Evolutionary conservation across 1,139 yeast species (phyloP).

Genomic region (Hyphopichia pseudoburtonii): DNA sequence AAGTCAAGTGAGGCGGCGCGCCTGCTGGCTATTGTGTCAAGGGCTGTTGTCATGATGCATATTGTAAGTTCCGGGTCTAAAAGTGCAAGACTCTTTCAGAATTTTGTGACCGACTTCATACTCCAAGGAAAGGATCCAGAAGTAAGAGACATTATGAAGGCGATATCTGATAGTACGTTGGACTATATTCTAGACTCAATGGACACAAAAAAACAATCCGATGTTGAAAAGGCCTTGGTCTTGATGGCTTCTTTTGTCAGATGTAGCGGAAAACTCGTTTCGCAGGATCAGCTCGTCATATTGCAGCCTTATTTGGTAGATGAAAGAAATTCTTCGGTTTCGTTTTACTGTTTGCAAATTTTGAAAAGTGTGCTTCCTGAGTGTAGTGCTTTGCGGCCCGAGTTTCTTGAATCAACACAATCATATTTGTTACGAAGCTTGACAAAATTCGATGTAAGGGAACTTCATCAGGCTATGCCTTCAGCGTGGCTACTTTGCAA

Average conservation of each 20-base stretch:
- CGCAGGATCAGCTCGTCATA: conserved; percentile 63
- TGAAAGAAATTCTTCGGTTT: conserved; percentile 32
- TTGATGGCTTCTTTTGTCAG: conserved; percentile 55
- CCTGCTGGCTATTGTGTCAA: conserved; percentile 1
- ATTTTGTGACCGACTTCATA: conserved; percentile 42
- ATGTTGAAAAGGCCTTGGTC: conserved; percentile 38
- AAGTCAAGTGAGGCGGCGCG: conserved; percentile 3
- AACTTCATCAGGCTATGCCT: conserved; percentile 69
- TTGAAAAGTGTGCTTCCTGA: conserved; percentile 50
- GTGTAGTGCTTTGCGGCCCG: conserved; percentile 45
- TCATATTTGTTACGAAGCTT: conserved; percentile 50
- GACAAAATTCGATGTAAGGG: conserved; percentile 57
- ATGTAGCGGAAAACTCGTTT: conserved; percentile 49
- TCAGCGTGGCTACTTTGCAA: conserved; percentile 57
- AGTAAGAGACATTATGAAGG: conserved; percentile 21
- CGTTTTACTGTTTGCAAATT: conserved; percentile 53
- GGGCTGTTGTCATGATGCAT: conserved; percentile 33
- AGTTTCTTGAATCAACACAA: conserved; percentile 53
- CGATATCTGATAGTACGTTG: too few relatives aligned
- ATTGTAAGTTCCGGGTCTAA: conserved; percentile 35
- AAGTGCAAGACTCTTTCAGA: conserved; percentile 40
- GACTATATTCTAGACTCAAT: conserved; percentile 25
- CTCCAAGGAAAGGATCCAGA: conserved; percentile 21
- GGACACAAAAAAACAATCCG: conserved; percentile 14
- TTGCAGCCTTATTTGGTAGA: conserved; percentile 61